Conservation (phyloP, 345 rosid species). For the Excoecaria cochinchinensis region DNA sequence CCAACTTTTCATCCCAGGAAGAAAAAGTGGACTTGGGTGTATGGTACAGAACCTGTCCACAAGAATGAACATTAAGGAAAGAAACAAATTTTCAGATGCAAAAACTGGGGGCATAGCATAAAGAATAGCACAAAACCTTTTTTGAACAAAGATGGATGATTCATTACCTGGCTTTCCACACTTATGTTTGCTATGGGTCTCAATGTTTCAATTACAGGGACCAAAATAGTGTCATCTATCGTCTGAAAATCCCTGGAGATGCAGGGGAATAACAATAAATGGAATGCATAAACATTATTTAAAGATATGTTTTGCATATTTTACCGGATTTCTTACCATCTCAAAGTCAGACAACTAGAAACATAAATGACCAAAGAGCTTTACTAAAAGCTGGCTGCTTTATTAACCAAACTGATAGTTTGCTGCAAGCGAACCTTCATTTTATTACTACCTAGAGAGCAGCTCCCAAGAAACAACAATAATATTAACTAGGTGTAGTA, state of each 20-base stretch:
- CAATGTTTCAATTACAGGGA: too few species aligned
- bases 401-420: background rate
- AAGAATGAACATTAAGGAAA: constrained; percentile 9
- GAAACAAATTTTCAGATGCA: background rate
- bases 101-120: background rate
- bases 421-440: background rate
- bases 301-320: background rate
- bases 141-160: background rate
- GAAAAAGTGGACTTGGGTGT: constrained; percentile 86
- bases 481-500: background rate
- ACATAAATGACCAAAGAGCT: background rate
- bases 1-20: constrained; percentile 69
- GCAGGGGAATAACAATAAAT: background rate
- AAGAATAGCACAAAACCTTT: background rate
- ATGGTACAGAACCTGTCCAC: constrained; percentile 75
- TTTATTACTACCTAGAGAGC: background rate
- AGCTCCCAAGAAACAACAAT: background rate
- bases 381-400: background rate
- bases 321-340: background rate
- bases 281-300: background rate
- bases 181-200: too few species aligned
- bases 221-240: background rate
- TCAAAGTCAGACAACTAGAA: background rate
- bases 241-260: background rate
- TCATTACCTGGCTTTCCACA: too few species aligned